Percentiles rank a stretch among this genome's conserved stretches.
Evolutionary conservation across 495 filamentous ascomycete genomes (phyloP).

Genomic region (Penicillium parvum): DNA sequence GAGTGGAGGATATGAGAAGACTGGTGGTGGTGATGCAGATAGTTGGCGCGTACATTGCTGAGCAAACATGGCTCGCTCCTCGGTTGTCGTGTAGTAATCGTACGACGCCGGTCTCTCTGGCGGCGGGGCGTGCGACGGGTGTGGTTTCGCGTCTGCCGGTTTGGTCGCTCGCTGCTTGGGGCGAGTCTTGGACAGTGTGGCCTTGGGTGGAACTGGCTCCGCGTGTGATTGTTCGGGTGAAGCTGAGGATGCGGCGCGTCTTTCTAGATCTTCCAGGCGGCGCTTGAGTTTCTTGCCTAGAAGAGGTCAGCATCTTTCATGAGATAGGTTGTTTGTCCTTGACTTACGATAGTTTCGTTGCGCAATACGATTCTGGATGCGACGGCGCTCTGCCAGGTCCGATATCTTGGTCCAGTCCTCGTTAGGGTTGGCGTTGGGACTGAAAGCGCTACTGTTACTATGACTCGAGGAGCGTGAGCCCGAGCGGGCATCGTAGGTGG

Average conservation of each 20-base stretch:
- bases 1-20: constrained; percentile 69
- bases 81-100: constrained; percentile 43
- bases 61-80: constrained; percentile 53
- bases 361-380: constrained; percentile 97
- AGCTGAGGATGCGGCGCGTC: constrained; percentile 77
- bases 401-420: constrained; percentile 99
- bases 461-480: constrained; percentile 58
- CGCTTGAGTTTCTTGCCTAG: constrained; percentile 99
- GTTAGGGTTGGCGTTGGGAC: constrained; percentile 90
- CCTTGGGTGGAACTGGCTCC: constrained; percentile 45
- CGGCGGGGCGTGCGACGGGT: constrained; percentile 19
- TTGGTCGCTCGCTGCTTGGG: constrained; percentile 43
- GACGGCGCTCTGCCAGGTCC: constrained; percentile 85
- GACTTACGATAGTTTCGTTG: constrained; percentile 98
- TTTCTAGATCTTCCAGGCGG: constrained; percentile 91
- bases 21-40: constrained; percentile 65
- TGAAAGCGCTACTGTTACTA: constrained; percentile 92
- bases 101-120: constrained; percentile 27
- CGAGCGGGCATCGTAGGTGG: constrained; percentile 32
- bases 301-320: too few relatives aligned
- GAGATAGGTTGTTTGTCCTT: too few relatives aligned
- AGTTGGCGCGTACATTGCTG: constrained; percentile 68
- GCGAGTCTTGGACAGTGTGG: constrained; percentile 42
- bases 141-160: constrained; percentile 38
- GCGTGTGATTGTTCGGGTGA: constrained; percentile 62